Evolutionary conservation across 139 green algal genomes (phyloP).

Genomic region (Picochlorum sp.): DNA sequence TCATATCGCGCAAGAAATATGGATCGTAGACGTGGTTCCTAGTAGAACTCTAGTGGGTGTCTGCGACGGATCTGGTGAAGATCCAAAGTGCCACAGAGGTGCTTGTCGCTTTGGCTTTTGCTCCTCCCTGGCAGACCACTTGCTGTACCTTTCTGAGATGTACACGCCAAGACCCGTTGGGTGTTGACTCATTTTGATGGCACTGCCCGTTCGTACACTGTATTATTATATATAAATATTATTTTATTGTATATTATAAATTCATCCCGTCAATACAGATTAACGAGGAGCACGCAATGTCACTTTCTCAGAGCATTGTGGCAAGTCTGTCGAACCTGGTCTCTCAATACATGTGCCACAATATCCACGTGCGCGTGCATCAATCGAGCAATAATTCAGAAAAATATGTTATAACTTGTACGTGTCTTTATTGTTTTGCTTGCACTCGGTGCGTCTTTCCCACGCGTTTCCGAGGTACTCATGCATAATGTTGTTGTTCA

Average conservation of each 20-base stretch:
- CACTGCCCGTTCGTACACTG: not conserved
- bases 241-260: not conserved
- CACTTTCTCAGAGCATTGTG: no score
- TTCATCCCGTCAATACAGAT: no score
- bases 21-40: conserved; percentile 51
- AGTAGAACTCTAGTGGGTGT: conserved; percentile 32
- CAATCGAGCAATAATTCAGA: no score
- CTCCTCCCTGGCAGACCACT: conserved; percentile 67
- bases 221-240: not conserved
- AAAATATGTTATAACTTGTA: no score
- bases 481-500: no score
- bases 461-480: no score
- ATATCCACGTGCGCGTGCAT: no score
- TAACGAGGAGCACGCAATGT: no score
- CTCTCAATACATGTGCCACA: no score
- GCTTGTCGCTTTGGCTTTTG: conserved; percentile 76
- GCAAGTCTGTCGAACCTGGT: no score
- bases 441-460: no score
- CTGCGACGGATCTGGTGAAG: conserved; percentile 72
- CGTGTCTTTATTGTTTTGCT: no score
- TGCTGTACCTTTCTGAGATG: conserved; percentile 64
- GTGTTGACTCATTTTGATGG: conserved; percentile 19
- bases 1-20: conserved; percentile 59
- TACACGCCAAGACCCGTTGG: conserved; percentile 38
- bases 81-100: conserved; percentile 72